Evolutionary conservation across 2,329 filamentous ascomycete genomes (phyloP).

Genomic region (Cryphonectria naterciae): DNA sequence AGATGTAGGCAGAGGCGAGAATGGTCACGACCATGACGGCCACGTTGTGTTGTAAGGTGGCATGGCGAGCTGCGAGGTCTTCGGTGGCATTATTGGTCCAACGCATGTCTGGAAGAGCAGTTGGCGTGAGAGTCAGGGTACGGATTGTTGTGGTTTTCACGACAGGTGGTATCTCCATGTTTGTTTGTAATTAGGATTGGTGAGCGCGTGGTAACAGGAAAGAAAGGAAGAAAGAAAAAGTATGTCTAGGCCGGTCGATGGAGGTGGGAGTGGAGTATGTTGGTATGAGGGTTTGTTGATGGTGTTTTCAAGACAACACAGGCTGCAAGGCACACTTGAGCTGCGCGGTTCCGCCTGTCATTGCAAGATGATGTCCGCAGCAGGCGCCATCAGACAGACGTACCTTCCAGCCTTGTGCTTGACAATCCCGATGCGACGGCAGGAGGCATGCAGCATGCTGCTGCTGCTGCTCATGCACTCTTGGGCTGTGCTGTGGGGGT

Average conservation of each 20-base stretch:
- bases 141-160: background rate
- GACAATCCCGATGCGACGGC: too few relatives aligned
- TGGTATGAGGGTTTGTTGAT: background rate
- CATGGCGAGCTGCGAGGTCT: background rate
- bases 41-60: background rate
- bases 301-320: background rate
- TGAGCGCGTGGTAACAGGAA: background rate
- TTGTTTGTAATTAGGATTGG: background rate
- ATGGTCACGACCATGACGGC: background rate
- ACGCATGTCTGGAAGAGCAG: background rate
- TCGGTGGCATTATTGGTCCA: background rate
- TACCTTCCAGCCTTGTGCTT: background rate
- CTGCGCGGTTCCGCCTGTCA: background rate
- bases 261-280: background rate
- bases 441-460: background rate
- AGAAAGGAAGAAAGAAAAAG: background rate
- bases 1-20: slow-evolving; percentile 2
- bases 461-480: background rate
- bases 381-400: slow-evolving; percentile 6
- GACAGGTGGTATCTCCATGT: background rate
- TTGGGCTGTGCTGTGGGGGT: background rate
- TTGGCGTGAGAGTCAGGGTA: background rate
- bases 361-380: background rate
- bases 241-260: background rate
- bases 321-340: background rate